These are phyloP conservation scores for Trichoderma sp. DNA, from an alignment of 2,329 filamentous ascomycete species.

Conservation along the genomic window DNA sequence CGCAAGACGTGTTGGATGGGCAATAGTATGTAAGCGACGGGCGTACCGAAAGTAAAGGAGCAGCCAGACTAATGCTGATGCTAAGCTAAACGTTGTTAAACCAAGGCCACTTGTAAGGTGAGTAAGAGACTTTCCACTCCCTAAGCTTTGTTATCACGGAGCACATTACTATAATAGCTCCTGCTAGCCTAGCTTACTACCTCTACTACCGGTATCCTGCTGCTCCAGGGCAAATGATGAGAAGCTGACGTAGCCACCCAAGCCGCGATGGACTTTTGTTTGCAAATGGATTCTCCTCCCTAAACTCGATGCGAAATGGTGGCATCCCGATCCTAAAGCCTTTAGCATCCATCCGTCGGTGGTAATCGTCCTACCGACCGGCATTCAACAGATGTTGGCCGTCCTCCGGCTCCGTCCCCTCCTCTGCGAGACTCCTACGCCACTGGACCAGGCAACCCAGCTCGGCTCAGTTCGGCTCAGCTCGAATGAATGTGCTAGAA, in stretches of 20 bases:
- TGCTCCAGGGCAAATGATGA: background rate
- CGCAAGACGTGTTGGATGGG: background rate
- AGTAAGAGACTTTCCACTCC: background rate
- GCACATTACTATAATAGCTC: too few relatives aligned
- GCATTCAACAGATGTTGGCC: background rate
- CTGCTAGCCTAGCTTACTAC: background rate
- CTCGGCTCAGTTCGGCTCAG: too few relatives aligned
- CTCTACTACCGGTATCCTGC: background rate
- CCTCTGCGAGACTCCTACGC: too few relatives aligned
- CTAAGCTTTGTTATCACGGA: too few relatives aligned
- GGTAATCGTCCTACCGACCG: background rate
- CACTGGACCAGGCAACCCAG: too few relatives aligned
- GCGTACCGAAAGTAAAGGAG: background rate
- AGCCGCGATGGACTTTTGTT: background rate
- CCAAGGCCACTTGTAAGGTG: too few relatives aligned
- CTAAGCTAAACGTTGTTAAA: too few relatives aligned
- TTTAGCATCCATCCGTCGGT: background rate
- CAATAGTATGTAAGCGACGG: background rate
- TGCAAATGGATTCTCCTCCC: background rate
- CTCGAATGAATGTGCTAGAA: background rate
- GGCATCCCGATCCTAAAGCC: background rate
- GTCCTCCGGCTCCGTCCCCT: conserved; percentile 3
- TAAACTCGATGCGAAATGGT: background rate
- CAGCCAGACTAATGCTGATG: background rate
- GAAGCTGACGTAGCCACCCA: background rate